Conservation (phyloP, 2,329 filamentous ascomycete species). For the Chaetomiaceae sp. region DNA sequence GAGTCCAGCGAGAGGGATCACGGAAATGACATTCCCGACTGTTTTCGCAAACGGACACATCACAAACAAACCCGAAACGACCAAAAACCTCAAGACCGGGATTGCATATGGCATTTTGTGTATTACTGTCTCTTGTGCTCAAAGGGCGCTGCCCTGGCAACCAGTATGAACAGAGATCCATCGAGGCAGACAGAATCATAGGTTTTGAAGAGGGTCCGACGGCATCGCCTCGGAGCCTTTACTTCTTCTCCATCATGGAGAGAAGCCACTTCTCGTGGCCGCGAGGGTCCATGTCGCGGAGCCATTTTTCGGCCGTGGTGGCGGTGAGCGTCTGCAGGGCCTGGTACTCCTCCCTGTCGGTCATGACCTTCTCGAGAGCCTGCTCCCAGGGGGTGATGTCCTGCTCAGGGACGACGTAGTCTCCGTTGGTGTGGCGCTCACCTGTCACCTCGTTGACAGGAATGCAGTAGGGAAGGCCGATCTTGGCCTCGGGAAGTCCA, state of each 20-base stretch:
- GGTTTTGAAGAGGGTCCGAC: background rate
- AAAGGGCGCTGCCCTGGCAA: constrained; percentile 1
- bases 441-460: constrained; percentile 24
- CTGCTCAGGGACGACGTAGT: constrained; percentile 24
- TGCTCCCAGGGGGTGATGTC: constrained; percentile 22
- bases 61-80: background rate
- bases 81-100: too few species aligned
- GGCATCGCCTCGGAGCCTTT: background rate
- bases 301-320: constrained; percentile 19
- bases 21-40: too few species aligned
- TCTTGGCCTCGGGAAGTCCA: constrained; percentile 25
- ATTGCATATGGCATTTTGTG: constrained; percentile 9
- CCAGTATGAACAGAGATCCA: constrained; percentile 6
- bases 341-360: constrained; percentile 16
- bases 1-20: too few species aligned
- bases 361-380: constrained; percentile 20
- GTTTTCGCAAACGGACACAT: background rate
- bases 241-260: constrained; percentile 20
- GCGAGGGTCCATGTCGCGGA: constrained; percentile 13
- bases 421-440: constrained; percentile 16
- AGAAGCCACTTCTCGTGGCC: constrained; percentile 26
- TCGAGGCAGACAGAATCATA: background rate
- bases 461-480: constrained; percentile 23
- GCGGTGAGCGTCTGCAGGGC: constrained; percentile 16
- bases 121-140: constrained; percentile 5